Percentiles rank a stretch among this genome's conserved stretches.
Evolutionary conservation across 257 asterid genomes (phyloP).

Genomic region (Solanum lycopersicoides): DNA sequence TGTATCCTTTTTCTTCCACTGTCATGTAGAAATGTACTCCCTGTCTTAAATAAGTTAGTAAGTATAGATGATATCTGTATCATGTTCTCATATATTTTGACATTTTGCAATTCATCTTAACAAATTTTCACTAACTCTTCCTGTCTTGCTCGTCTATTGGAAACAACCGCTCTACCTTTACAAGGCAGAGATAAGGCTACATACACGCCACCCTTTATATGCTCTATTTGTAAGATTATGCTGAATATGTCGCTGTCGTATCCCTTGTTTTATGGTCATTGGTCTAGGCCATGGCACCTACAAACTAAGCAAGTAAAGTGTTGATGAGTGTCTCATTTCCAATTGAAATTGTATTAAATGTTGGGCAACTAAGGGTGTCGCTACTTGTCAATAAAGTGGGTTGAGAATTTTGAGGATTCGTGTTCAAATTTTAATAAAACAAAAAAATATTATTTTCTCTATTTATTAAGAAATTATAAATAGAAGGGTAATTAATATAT

Average conservation of each 20-base stretch:
- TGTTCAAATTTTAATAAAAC: no score
- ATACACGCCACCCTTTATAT: no score
- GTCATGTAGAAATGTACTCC: neutral
- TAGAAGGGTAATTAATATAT: no score
- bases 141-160: neutral
- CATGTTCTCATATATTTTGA: neutral
- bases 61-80: neutral
- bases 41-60: neutral
- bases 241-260: neutral
- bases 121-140: neutral
- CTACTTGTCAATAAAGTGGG: accelerated
- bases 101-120: neutral
- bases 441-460: no score
- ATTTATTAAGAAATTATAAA: no score
- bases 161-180: neutral
- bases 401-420: neutral
- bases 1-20: neutral
- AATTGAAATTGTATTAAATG: neutral
- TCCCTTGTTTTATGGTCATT: neutral
- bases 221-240: neutral
- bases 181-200: neutral
- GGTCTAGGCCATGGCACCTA: neutral
- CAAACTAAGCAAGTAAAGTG: neutral
- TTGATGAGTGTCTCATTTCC: neutral
- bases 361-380: accelerated